Percentiles rank a stretch among this genome's conserved stretches.
Conservation (phyloP, 192 early-diverging fungal species). For the Backusella liffmaniae region DNA sequence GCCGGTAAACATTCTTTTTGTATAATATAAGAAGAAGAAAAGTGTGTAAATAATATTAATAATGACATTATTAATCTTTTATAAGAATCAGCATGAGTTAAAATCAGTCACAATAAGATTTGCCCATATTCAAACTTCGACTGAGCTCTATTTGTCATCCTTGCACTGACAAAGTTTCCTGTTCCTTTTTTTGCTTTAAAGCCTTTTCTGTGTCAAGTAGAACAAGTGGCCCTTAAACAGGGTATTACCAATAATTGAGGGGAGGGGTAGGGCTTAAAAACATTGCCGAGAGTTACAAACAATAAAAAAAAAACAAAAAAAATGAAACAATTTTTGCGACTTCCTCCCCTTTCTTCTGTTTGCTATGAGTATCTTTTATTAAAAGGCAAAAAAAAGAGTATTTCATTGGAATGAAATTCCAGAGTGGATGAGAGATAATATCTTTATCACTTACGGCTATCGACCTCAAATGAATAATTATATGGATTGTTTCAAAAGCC, state of each 20-base stretch:
- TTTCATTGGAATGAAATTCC: slow-evolving; percentile 54
- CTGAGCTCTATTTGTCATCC: background rate
- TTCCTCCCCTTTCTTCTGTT: background rate
- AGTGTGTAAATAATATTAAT: background rate
- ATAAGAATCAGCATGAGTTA: background rate
- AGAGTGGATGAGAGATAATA: slow-evolving; percentile 77
- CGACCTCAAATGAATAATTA: slow-evolving; percentile 74
- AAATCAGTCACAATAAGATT: background rate
- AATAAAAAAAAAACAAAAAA: too few relatives aligned
- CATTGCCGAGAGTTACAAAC: background rate
- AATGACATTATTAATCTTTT: background rate
- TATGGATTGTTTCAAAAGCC: slow-evolving; percentile 65
- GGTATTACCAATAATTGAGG: background rate
- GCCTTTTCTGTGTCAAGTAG: background rate
- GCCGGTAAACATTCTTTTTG: slow-evolving; percentile 88
- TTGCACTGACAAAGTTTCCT: background rate
- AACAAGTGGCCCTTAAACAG: background rate
- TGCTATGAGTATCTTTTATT: background rate
- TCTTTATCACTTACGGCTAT: slow-evolving; percentile 79
- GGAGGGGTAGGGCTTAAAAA: background rate
- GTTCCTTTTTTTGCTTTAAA: background rate
- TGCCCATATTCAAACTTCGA: background rate
- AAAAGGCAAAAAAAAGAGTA: background rate
- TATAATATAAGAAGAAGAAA: background rate
- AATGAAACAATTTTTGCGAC: background rate